A percentile compares a stretch with the other conserved stretches of the same genome.
These are phyloP conservation scores for Metschnikowia matae DNA, from an alignment of 805 yeast species.

Conservation along the genomic window DNA sequence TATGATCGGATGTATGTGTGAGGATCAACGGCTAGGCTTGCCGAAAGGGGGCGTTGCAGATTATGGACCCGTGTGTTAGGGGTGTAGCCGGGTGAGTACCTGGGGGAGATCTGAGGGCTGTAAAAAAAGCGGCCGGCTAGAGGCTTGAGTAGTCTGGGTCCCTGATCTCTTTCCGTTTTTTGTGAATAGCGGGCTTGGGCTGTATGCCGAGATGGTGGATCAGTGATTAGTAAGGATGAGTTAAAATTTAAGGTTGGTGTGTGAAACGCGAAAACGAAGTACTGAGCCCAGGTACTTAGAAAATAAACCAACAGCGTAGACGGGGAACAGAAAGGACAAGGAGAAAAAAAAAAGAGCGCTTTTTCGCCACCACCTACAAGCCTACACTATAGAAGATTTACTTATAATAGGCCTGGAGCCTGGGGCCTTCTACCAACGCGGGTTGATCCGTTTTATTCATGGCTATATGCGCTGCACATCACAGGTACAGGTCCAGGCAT, in stretches of 20 bases:
- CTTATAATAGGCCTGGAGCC: background rate
- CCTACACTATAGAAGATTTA: too few species aligned
- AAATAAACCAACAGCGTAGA: background rate
- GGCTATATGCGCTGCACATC: background rate
- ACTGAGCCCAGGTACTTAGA: background rate
- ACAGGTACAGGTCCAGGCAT: background rate
- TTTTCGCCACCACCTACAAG: background rate
- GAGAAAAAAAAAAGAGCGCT: background rate
- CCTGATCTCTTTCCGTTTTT: background rate
- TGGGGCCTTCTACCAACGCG: background rate
- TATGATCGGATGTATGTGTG: background rate
- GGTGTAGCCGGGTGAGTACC: background rate
- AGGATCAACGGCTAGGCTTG: background rate
- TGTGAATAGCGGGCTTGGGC: background rate
- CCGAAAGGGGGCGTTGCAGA: background rate
- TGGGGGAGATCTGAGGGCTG: too few species aligned
- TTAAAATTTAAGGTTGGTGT: background rate
- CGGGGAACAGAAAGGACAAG: background rate
- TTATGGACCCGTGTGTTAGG: background rate
- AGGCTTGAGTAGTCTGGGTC: background rate
- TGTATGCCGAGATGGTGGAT: background rate
- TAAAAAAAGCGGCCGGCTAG: too few species aligned
- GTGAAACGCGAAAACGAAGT: conserved; percentile 3
- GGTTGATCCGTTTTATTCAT: background rate
- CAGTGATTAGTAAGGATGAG: conserved; percentile 1